phyloP scores from a whole-genome alignment of 768 basidiomycete species.

The Coprinellus micaceus region DNA sequence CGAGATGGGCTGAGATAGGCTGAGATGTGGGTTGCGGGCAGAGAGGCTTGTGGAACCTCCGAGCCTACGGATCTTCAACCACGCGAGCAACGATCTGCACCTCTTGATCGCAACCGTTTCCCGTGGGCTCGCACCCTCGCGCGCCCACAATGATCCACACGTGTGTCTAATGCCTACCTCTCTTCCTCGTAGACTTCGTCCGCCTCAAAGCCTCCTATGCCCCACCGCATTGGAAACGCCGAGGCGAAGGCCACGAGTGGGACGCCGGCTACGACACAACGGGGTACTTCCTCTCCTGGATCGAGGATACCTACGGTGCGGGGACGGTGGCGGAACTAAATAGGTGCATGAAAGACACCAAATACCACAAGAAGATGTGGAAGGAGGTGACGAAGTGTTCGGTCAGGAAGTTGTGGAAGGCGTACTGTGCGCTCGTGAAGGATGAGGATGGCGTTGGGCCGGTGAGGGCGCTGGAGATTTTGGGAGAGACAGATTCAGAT shows the following conservation, averaged over 20 bases:
- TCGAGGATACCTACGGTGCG: slow-evolving; percentile 48
- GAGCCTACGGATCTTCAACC: no score
- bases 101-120: no score
- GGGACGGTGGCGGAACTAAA: slow-evolving; percentile 61
- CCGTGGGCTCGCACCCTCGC: no score
- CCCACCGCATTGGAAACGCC: slow-evolving; percentile 69
- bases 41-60: no score
- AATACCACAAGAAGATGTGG: slow-evolving; percentile 52
- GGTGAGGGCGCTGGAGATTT: background rate
- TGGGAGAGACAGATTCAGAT: background rate
- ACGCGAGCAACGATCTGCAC: no score
- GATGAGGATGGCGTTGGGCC: slow-evolving; percentile 2
- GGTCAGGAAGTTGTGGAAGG: slow-evolving; percentile 55
- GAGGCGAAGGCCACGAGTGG: slow-evolving; percentile 47
- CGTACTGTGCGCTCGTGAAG: slow-evolving; percentile 45
- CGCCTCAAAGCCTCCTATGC: slow-evolving; percentile 53
- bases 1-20: no score
- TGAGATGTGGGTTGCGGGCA: no score
- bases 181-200: slow-evolving; percentile 55
- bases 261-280: slow-evolving; percentile 75
- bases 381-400: slow-evolving; percentile 47
- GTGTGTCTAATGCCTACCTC: background rate
- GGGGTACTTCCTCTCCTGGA: slow-evolving; percentile 72
- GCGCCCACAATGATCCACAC: background rate
- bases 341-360: slow-evolving; percentile 41